Evolutionary conservation across 2,329 filamentous ascomycete genomes (phyloP), one percentile per base, ranked within the genome.

Genomic region (Neurospora sp.): DNA sequence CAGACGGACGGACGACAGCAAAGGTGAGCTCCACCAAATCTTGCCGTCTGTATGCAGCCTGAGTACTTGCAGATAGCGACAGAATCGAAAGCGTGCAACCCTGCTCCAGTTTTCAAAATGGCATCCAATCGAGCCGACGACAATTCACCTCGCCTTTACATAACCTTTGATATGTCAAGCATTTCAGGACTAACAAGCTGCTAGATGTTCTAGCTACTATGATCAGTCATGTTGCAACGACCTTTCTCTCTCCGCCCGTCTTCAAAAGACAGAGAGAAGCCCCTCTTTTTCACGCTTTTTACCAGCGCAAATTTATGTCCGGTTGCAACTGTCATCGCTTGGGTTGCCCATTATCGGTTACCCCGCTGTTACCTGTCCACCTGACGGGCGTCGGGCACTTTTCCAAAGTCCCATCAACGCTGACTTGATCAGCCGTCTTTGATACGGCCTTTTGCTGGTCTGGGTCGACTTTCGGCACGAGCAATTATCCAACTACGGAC

Each of bases 81-180:
- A 62, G 52, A 36, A 15, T 62, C 28, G 52, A 17, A 62, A 62
- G 52, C 52, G 52, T 62, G 52, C 52, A 28, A 62, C 52, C 36
- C 23, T 62, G 52, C 52, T 62, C 52, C 52, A 36, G 28, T 62
- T 62, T 62, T 5, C 52, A 62, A 33, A 33, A 39, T 70, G 28
- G 19, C 70, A 62, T 36, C 73, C 72, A 74, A 73, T 73, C 68
- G 68, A 40, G 66, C 67, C 67, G 43, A 66, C 70, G 67, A 71
- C 73, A 72, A 62, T 68, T 73, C 73, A 73, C 69, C 69, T 72
- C 68, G 67, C 72, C 52, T 42, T 71, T 62, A 67, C 70, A 62
- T 62, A 62, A 62, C 52, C 28, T 36, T 62, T 62, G 52, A 33
- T 62, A 33, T 62, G 15, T 62, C 28, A 17, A 62, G 23, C 15